Conservation (phyloP, 2,329 filamentous ascomycete genomes). For the Metarhizium sp. region DNA sequence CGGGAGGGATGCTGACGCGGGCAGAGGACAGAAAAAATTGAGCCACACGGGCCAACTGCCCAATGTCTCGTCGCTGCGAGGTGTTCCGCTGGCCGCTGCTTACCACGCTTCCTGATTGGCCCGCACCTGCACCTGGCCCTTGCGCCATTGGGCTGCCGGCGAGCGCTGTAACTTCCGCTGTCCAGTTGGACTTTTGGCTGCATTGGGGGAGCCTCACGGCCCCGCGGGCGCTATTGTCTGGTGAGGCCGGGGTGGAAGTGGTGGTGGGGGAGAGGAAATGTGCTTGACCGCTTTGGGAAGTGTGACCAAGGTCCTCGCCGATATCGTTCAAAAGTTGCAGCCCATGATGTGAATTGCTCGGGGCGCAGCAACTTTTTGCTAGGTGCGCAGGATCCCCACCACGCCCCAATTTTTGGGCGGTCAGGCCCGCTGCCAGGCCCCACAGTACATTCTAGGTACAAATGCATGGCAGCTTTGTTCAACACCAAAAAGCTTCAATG, state of each 20-base stretch:
- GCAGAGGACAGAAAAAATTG: not conserved
- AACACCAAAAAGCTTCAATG: too few relatives aligned
- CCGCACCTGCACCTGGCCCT: too few relatives aligned
- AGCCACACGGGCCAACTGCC: too few relatives aligned
- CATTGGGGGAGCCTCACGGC: not conserved
- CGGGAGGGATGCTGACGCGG: not conserved
- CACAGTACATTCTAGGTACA: too few relatives aligned
- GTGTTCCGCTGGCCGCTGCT: not conserved
- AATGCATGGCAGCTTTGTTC: too few relatives aligned
- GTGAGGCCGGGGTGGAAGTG: not conserved
- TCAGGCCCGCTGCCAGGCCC: too few relatives aligned
- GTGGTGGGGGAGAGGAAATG: not conserved
- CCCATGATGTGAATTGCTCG: too few relatives aligned
- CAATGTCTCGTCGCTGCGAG: not conserved
- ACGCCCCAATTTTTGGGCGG: too few relatives aligned
- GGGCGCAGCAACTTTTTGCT: too few relatives aligned
- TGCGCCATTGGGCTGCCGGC: not conserved
- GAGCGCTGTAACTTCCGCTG: not conserved
- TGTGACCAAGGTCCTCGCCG: not conserved
- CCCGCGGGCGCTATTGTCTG: not conserved
- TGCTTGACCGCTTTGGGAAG: conserved; percentile 1
- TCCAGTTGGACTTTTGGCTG: not conserved
- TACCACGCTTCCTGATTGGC: not conserved
- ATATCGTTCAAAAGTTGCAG: not conserved
- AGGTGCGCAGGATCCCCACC: too few relatives aligned